Evolutionary conservation across 2,329 filamentous ascomycete genomes (phyloP), one percentile per base, ranked within the genome.

Genomic region (Pseudomassariella vexata): DNA sequence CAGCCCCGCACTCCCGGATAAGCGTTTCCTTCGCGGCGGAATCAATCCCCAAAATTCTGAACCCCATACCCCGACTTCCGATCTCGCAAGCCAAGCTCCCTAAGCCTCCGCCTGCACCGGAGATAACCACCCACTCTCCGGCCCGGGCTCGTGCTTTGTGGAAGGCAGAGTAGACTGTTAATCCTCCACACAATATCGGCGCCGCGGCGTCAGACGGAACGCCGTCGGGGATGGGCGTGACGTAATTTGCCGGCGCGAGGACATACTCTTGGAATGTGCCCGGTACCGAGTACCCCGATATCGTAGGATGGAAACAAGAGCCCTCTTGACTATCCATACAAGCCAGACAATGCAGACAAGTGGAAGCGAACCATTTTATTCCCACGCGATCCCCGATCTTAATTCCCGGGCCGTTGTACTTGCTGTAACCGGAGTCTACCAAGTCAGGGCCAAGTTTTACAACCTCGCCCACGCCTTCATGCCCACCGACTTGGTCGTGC

Each of bases 221-320:
- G 4, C 53, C 57, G 5, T 80, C 77, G 3, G 80, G 80, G 43
- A 85, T 82, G 2, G 77, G 77, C 1, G 80, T 84, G 3, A 83
- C 79, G 51, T 85, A 84, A 56, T 72, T 70, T 3, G 79, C 79
- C 8, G 76, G 75, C 0, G 68, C 71, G 11, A 81, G 50, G 12
- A 71, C 70, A 47, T 83, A 85, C 57, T 83, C 77, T 50, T 84
- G 80, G 51, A 84, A 85, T n/a, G 79, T 85, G 22, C 80, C 80
- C 0, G 79, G 79, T 1, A 70, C 76, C 51, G 76, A 81, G 57
- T 82, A 84, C 5, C 80, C 80, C 0, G 71, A 78, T 29, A 84
- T 53, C 48, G 72, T 74, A 37, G 66, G 62, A 24, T 73, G 69
- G 42, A 80, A 75, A 44, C 79, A 83, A n/a, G 75, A 64, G 12